Conservation (phyloP, 2,329 filamentous ascomycete genomes). For the Penicillium sclerotiorum region DNA sequence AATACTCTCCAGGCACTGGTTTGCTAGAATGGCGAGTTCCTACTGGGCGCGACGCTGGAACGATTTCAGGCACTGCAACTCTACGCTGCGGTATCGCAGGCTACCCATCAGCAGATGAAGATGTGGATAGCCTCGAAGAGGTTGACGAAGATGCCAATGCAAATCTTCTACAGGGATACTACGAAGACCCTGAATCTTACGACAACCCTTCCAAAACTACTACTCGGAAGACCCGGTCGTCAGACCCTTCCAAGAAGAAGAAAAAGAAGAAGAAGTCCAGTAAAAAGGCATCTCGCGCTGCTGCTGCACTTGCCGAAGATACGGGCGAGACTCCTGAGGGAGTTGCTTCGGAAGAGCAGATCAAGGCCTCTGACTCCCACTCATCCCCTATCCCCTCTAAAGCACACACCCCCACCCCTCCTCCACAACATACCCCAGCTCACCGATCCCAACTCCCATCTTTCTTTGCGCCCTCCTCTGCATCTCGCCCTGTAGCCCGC, state of each 20-base stretch:
- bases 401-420: slow-evolving; percentile 24
- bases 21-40: slow-evolving; percentile 81
- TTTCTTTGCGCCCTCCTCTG: slow-evolving; percentile 23
- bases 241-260: slow-evolving; percentile 35
- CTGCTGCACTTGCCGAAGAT: slow-evolving; percentile 21
- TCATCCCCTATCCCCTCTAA: slow-evolving; percentile 25
- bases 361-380: slow-evolving; percentile 20
- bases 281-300: slow-evolving; percentile 31
- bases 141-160: slow-evolving; percentile 35
- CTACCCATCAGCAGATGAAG: slow-evolving; percentile 52
- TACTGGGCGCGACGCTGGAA: slow-evolving; percentile 69
- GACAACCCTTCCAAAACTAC: slow-evolving; percentile 25
- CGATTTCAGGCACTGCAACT: slow-evolving; percentile 68
- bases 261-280: slow-evolving; percentile 42
- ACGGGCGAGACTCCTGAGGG: slow-evolving; percentile 16
- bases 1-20: slow-evolving; percentile 72
- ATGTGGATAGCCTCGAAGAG: slow-evolving; percentile 45
- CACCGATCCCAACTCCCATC: slow-evolving; percentile 24
- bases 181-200: slow-evolving; percentile 45
- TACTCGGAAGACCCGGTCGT: slow-evolving; percentile 28
- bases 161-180: slow-evolving; percentile 50
- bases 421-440: slow-evolving; percentile 14
- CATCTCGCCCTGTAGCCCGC: slow-evolving; percentile 28
- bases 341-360: slow-evolving; percentile 13
- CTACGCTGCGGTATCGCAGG: slow-evolving; percentile 82